Evolutionary conservation across 192 early-diverging fungal genomes (phyloP), one percentile per base, ranked within the genome.

Genomic region (Coemansia sp.): DNA sequence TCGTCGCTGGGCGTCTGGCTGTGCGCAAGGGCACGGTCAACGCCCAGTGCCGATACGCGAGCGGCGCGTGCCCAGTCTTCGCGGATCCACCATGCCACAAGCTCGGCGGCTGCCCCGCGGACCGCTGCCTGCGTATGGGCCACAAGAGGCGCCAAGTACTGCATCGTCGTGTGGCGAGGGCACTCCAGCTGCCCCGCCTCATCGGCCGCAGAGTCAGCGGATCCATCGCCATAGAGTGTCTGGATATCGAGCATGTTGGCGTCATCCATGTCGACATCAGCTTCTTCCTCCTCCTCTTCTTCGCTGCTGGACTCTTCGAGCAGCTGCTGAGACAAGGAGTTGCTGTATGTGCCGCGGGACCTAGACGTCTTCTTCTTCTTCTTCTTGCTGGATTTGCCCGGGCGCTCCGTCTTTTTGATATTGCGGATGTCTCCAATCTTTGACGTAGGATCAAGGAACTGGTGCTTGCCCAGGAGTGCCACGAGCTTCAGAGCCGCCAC

Each of bases 101-200:
- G 85, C 38, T 87, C 83, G 1, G 91, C 87, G 3, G 90, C 81
- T 0, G 83, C 73, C 13, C 85, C 87, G 6, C 94, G 86, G 26
- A 94, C 82, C 57, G 86, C 80, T 16, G 84, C 64, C 34, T 93
- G 86, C 12, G 85, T 87, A 36, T 86, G 88, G 64, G 91, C 88
- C n/a, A 95, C 82, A 23, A 95, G 70, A 20, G 85, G 79, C 26
- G 89, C 73, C 23, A 96, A 58, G 10, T 85, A 64, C n/a, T 73
- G 79, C 65, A 82, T 61, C 0, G 55, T 59, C 48, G 79, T 59
- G 43, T 83, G 82, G 3, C 88, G 88, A 9, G 82, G 85, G 41
- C 88, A 87, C 6, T 86, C 85, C n/a, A 94, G 72, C 23, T 89
- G 71, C 2, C 33, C 53, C 9, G 52, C 37, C 16, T 60, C 42